Conservation (phyloP, 129 eudicot species). For the Flaveria robusta region DNA sequence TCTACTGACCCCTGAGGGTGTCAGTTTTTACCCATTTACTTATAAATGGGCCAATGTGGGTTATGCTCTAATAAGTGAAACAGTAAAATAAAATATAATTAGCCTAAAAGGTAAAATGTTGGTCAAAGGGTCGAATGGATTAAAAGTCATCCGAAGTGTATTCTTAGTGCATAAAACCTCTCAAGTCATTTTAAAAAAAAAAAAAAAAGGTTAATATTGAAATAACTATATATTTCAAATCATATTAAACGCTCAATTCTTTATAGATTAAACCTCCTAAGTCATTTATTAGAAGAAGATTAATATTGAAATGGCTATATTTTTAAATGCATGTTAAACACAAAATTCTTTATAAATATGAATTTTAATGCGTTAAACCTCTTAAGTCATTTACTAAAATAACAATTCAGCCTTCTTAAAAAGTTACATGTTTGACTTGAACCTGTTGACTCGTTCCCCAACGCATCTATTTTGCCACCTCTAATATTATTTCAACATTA, state of each 20-base stretch:
- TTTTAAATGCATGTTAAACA: no score
- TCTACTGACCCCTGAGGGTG: not conserved
- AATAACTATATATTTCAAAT: no score
- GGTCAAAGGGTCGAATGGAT: not conserved
- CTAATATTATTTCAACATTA: not conserved
- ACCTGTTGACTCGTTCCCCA: not conserved
- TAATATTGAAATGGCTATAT: no score
- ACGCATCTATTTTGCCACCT: not conserved
- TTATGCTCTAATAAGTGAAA: no score
- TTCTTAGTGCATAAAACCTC: not conserved
- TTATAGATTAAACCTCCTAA: no score
- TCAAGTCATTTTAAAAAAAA: no score
- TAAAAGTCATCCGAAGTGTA: not conserved
- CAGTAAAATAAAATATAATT: not conserved
- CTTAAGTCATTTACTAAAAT: not conserved
- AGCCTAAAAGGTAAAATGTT: not conserved
- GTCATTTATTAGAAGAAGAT: no score
- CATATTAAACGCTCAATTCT: no score
- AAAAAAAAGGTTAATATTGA: no score
- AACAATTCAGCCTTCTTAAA: not conserved
- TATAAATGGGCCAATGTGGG: no score
- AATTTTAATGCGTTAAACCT: not conserved
- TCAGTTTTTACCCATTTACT: not conserved
- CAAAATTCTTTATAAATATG: not conserved
- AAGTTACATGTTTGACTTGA: not conserved